Conservation (phyloP, 2,329 filamentous ascomycete species). For the Orbilia javanica region DNA sequence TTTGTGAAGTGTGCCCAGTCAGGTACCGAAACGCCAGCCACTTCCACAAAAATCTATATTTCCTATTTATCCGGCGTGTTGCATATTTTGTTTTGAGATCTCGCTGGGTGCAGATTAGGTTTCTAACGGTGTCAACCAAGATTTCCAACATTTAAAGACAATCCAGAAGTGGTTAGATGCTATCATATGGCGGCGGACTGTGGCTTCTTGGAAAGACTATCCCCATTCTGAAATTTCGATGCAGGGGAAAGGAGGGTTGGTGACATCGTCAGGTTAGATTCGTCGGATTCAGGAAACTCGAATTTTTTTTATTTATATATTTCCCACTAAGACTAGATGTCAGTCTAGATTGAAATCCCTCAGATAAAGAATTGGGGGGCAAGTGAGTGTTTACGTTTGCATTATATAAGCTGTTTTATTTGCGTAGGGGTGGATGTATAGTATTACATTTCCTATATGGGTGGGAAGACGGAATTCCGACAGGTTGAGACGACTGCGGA, state of each 20-base stretch:
- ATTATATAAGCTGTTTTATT: constrained; percentile 27
- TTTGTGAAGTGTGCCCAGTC: constrained; percentile 20
- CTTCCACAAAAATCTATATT: constrained; percentile 14
- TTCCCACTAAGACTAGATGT: background rate
- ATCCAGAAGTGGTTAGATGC: background rate
- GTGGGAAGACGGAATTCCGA: constrained; percentile 1
- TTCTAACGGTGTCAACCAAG: background rate
- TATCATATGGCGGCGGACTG: background rate
- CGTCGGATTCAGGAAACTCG: background rate
- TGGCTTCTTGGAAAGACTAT: constrained; percentile 4
- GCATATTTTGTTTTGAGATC: constrained; percentile 31
- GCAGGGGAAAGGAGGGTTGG: constrained; percentile 20
- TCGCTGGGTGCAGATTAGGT: background rate
- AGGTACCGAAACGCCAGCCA: constrained; percentile 40
- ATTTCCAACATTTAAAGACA: background rate
- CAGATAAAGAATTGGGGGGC: background rate
- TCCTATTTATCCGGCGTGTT: constrained; percentile 57
- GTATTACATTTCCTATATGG: constrained; percentile 24
- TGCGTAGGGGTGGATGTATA: constrained; percentile 10
- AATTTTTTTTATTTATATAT: background rate
- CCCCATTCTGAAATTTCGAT: background rate
- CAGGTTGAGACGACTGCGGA: background rate
- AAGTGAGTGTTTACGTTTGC: constrained; percentile 10
- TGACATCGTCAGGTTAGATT: background rate
- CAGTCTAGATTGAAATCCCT: background rate